phyloP scores from a whole-genome alignment of 768 basidiomycete genomes.

The Dentipellis fragilis region DNA sequence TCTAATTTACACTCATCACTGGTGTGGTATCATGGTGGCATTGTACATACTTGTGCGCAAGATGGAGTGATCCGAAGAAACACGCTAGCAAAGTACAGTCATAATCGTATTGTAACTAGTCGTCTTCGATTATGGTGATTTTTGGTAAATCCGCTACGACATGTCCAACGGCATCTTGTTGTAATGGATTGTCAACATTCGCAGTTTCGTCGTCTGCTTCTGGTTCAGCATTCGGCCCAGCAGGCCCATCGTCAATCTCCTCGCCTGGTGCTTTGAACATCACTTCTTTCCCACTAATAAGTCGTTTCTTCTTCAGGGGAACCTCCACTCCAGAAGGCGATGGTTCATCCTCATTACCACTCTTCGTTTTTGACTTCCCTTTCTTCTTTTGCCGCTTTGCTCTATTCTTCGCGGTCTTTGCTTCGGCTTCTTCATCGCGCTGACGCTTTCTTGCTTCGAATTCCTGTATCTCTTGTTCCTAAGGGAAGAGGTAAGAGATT shows the following conservation, averaged over 20 bases:
- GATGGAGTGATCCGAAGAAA: no score
- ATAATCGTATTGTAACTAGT: neutral
- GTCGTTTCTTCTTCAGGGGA: neutral
- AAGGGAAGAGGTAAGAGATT: neutral
- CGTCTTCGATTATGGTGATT: neutral
- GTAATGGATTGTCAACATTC: neutral
- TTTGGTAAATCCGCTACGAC: neutral
- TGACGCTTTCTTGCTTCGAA: slow-evolving; percentile 69
- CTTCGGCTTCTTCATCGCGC: slow-evolving; percentile 61
- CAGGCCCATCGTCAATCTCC: neutral
- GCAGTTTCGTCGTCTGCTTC: neutral
- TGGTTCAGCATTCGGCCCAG: neutral
- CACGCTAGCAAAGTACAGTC: no score
- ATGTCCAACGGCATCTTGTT: neutral
- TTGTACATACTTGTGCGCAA: no score
- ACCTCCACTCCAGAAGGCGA: neutral
- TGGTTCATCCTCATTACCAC: no score
- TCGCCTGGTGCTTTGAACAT: neutral
- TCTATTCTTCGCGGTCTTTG: slow-evolving; percentile 92
- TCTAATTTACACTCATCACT: no score
- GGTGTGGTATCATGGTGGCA: no score
- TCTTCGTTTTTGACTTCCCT: slow-evolving; percentile 42
- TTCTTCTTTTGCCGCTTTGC: slow-evolving; percentile 93
- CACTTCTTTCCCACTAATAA: neutral
- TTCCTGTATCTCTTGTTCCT: slow-evolving; percentile 66